Evolutionary conservation across 352 stramenopile species (phyloP).

Genomic region (Globisporangium mamillatum): DNA sequence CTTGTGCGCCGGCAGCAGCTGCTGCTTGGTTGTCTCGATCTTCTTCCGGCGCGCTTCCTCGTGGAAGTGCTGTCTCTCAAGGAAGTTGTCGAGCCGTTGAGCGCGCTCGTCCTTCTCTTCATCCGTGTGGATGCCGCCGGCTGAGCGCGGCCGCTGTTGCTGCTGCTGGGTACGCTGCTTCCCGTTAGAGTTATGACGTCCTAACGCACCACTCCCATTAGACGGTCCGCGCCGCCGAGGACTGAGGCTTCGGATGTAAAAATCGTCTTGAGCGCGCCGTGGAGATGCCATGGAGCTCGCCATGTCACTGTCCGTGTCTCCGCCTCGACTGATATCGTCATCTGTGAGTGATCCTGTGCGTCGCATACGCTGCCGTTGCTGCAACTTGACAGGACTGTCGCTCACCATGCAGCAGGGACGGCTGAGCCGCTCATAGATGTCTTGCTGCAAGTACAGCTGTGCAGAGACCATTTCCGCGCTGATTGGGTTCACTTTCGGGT

Average conservation of each 20-base stretch:
- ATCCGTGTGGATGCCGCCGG: conserved; percentile 35
- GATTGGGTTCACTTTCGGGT: conserved; percentile 76
- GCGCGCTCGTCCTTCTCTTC: conserved; percentile 52
- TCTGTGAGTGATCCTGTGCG: conserved; percentile 19
- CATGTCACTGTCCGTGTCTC: conserved; percentile 23
- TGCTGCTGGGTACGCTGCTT: conserved; percentile 7
- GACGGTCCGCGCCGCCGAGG: conserved; percentile 12
- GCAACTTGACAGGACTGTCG: conserved; percentile 14
- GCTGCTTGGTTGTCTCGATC: conserved; percentile 60
- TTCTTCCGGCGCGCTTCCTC: conserved; percentile 64
- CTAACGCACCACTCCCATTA: conserved; percentile 12
- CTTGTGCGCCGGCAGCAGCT: conserved; percentile 54
- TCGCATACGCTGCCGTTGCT: conserved; percentile 12
- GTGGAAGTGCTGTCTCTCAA: conserved; percentile 73
- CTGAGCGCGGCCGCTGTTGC: conserved; percentile 48
- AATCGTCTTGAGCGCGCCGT: conserved; percentile 48
- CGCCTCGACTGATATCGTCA: conserved; percentile 12
- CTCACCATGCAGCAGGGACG: conserved; percentile 36
- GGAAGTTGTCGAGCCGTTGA: conserved; percentile 61
- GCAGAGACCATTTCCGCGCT: conserved; percentile 75
- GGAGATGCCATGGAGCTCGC: conserved; percentile 21
- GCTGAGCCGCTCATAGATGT: conserved; percentile 84
- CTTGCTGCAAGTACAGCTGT: conserved; percentile 81
- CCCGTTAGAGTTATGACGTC: neutral
- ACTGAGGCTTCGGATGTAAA: conserved; percentile 34